Percentiles rank a stretch among this genome's conserved stretches.
phyloP scores from a whole-genome alignment of 148 eudicot genomes.

The Dianthus caryophyllus region DNA sequence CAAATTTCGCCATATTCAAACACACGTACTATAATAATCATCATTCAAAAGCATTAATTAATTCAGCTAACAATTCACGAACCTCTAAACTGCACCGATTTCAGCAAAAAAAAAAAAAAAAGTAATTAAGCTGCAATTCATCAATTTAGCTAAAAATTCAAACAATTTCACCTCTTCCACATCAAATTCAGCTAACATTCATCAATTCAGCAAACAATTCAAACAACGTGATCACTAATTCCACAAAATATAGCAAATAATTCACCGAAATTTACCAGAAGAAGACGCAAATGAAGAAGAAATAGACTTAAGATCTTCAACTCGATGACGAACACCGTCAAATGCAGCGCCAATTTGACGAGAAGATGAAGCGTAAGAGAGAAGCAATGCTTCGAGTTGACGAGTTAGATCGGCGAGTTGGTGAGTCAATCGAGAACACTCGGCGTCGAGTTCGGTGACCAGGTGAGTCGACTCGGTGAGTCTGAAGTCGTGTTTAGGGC shows the following conservation, averaged over 20 bases:
- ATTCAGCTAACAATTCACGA: neutral
- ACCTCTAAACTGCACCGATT: neutral
- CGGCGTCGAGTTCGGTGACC: conserved; percentile 47
- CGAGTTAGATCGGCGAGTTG: conserved; percentile 46
- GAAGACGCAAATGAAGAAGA: conserved; percentile 27
- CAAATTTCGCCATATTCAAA: conserved; percentile 2
- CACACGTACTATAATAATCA: neutral
- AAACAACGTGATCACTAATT: neutral
- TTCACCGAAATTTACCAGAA: conserved; percentile 25
- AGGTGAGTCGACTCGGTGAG: conserved; percentile 39
- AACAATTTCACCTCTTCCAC: neutral
- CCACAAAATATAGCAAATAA: neutral
- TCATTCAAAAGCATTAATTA: neutral
- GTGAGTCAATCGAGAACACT: conserved; percentile 45
- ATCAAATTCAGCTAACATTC: neutral
- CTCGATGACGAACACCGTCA: conserved; percentile 14
- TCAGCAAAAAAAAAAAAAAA: no score
- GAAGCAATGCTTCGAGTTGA: conserved; percentile 32
- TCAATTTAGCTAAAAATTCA: conserved; percentile 2
- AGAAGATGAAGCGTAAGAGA: conserved; percentile 52
- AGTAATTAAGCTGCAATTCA: neutral
- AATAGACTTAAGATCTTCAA: conserved; percentile 35
- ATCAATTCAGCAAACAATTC: neutral
- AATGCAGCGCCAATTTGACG: conserved; percentile 34
- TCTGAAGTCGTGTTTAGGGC: conserved; percentile 33